Base-by-base conservation (phyloP, 257 asterid genomes). In the Lantana camara region DNA sequence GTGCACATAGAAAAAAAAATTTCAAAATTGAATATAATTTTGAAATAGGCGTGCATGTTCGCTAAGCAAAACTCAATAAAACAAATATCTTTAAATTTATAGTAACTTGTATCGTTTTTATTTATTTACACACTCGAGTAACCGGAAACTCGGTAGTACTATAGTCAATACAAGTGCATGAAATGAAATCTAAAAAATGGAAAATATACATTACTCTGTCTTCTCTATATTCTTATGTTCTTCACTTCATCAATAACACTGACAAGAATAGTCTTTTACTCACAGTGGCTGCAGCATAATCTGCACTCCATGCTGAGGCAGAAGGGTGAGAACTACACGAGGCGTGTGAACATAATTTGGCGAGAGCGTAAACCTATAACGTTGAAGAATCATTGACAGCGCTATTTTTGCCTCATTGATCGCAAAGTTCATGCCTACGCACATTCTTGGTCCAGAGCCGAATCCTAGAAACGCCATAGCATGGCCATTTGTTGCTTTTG, bases 321-420 rank as follows among this genome's bases (percentile, higher is more conserved):
- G 78, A 35, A 2, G 4, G 0, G 74, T 75, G 27, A 79, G 63
- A 5, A 68, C 21, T 10, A 53, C 2, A 21, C 3, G n/a, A 63
- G 80, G 84, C 4, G 70, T 71, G 61, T 79, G 84, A 42, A 75
- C 73, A 5, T 79, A 79, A 17, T 64, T 70, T 11, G 68, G 67
- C 0, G 84, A 75, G n/a, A 75, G 70, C 0, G 76, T 60, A 57
- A 79, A 68, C 4, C 49, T 64, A 32, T 71, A 79, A 12, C 63
- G 80, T 42, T 75, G 84, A 16, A 79, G 80, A 62, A 79, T 79
- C 78, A 75, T 79, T 4, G 80, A 64, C 11, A 79, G 65, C 0
- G 72, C 45, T 23, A 75, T 71, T 73, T 79, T 79, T 4, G 74
- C 80, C 59, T 79, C 84, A 4, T 45, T 59, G 3, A 30, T 30